Conservation (phyloP, 2,329 filamentous ascomycete species). For the Aureobasidium pullulans region DNA sequence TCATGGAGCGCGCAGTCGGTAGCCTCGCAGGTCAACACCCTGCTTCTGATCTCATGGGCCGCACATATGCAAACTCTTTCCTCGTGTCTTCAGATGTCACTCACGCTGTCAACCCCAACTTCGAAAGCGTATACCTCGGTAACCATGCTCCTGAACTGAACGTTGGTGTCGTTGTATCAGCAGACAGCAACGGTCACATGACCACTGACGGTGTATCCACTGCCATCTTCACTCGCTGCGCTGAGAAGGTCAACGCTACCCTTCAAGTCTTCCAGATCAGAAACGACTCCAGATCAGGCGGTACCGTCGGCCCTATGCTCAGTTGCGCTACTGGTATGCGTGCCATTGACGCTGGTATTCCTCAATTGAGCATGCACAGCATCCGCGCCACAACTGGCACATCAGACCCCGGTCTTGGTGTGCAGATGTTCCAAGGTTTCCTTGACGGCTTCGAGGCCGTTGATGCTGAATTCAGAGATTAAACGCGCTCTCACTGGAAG, state of each 20-base stretch:
- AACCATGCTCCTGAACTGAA: constrained; percentile 85
- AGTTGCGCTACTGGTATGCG: constrained; percentile 72
- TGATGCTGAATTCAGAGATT: constrained; percentile 64
- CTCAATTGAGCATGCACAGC: constrained; percentile 90
- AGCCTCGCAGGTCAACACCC: constrained; percentile 43
- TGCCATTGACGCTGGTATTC: constrained; percentile 79
- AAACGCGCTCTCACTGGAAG: not conserved
- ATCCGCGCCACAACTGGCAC: constrained; percentile 82
- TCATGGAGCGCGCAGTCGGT: constrained; percentile 76
- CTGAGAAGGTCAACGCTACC: constrained; percentile 61
- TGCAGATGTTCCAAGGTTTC: constrained; percentile 83
- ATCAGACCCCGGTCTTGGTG: constrained; percentile 78
- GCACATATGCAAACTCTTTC: constrained; percentile 88
- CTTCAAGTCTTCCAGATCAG: constrained; percentile 91
- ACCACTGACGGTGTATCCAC: constrained; percentile 85
- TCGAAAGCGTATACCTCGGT: constrained; percentile 72
- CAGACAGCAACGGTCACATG: constrained; percentile 90
- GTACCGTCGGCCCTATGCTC: constrained; percentile 91
- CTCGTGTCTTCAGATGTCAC: constrained; percentile 88
- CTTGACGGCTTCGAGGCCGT: constrained; percentile 79
- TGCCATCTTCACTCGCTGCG: constrained; percentile 70
- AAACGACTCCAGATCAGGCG: constrained; percentile 82
- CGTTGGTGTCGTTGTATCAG: constrained; percentile 70
- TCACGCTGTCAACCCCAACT: constrained; percentile 93
- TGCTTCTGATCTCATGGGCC: constrained; percentile 55